These are phyloP conservation scores for Didymella exigua DNA, from an alignment of 2,329 filamentous ascomycete species.

Conservation along the genomic window DNA sequence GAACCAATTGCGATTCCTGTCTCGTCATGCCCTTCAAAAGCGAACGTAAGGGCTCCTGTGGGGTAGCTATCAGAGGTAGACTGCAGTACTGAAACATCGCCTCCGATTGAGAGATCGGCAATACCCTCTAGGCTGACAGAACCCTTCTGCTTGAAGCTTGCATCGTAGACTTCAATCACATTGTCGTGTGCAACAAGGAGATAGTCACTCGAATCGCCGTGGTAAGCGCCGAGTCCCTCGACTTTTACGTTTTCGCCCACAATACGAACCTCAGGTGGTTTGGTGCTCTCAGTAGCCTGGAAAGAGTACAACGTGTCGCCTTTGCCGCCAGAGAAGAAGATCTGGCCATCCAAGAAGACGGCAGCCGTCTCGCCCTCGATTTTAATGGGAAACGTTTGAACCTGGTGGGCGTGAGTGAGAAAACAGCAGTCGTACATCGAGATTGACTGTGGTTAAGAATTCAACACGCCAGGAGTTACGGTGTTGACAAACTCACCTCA, in stretches of 20 bases:
- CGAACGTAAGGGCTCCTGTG: constrained; percentile 30
- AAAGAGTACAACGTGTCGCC: constrained; percentile 38
- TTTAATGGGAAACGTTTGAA: constrained; percentile 37
- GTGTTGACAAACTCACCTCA: constrained; percentile 23
- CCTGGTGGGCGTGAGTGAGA: constrained; percentile 12
- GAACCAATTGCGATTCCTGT: constrained; percentile 34
- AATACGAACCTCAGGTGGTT: constrained; percentile 26
- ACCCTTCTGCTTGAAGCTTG: constrained; percentile 21
- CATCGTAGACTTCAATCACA: constrained; percentile 32
- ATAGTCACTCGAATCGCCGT: constrained; percentile 24
- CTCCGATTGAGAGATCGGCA: constrained; percentile 32
- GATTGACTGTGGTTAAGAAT: neutral
- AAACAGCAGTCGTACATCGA: neutral
- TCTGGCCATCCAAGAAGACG: constrained; percentile 24
- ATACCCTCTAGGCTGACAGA: constrained; percentile 30
- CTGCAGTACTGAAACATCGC: constrained; percentile 35
- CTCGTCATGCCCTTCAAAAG: constrained; percentile 35
- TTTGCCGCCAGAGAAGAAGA: constrained; percentile 36
- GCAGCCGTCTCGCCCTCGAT: constrained; percentile 38
- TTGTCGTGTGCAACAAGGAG: constrained; percentile 36
- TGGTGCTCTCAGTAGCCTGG: constrained; percentile 30
- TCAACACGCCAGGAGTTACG: neutral
- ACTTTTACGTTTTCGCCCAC: constrained; percentile 25
- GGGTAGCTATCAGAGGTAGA: constrained; percentile 18
- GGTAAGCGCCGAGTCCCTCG: constrained; percentile 31